Percentiles rank a stretch among this genome's conserved stretches.
These are phyloP conservation scores for Bruguiera parviflora DNA, from an alignment of 345 rosid genomes.

Conservation along the genomic window DNA sequence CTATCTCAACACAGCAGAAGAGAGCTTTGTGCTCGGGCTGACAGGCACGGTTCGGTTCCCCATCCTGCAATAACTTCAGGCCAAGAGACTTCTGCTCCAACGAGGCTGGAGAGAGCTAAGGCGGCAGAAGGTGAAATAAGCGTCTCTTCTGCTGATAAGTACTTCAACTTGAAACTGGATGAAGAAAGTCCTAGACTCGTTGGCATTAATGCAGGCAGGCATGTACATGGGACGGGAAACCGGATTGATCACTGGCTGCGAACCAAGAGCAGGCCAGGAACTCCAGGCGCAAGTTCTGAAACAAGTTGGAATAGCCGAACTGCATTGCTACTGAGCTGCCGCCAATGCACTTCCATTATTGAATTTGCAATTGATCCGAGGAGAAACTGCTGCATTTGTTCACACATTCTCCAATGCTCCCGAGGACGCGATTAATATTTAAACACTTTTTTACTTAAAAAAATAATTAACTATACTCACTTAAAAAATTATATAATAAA, in stretches of 20 bases:
- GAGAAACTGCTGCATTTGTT: too few species aligned
- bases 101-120: conserved; percentile 24
- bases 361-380: too few species aligned
- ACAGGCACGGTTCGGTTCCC: conserved; percentile 22
- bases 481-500: too few species aligned
- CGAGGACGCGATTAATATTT: too few species aligned
- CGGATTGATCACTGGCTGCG: conserved; percentile 22
- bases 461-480: too few species aligned
- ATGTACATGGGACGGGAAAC: conserved; percentile 11
- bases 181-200: conserved; percentile 21
- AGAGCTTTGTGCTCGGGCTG: conserved; percentile 33
- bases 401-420: too few species aligned
- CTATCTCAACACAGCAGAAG: conserved; percentile 32
- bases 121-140: conserved; percentile 39
- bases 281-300: conserved; percentile 47
- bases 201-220: conserved; percentile 11
- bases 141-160: conserved; percentile 53
- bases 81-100: conserved; percentile 22
- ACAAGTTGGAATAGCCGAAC: conserved; percentile 48
- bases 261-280: conserved; percentile 34
- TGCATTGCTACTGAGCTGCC: conserved; percentile 24
- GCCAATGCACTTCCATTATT: conserved; percentile 5
- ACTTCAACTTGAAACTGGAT: conserved; percentile 46
- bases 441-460: too few species aligned
- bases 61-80: conserved; percentile 22